Percentiles rank a stretch among this genome's conserved stretches.
Conservation (phyloP, 306 rosid species). For the Cotoneaster glaucophyllus region DNA sequence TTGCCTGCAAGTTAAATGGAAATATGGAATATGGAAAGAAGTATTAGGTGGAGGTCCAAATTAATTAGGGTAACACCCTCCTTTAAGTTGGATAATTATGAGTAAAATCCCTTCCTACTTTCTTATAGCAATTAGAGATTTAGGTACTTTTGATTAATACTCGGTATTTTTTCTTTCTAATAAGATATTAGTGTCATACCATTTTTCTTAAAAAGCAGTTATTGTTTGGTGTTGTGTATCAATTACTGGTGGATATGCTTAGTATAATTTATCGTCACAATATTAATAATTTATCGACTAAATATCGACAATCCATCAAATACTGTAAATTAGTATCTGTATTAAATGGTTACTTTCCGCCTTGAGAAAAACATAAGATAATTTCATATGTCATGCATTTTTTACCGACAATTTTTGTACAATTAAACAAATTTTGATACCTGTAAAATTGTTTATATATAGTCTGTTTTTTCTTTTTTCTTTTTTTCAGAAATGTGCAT, state of each 20-base stretch:
- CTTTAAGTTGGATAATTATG: neutral
- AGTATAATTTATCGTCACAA: neutral
- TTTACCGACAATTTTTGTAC: neutral
- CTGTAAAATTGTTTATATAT: neutral
- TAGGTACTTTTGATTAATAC: neutral
- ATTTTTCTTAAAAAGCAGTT: neutral
- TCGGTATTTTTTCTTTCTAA: neutral
- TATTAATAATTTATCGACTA: too few relatives aligned
- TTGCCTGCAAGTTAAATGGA: slow-evolving; percentile 33
- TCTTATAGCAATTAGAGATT: neutral
- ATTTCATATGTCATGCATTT: neutral
- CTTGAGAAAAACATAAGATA: neutral
- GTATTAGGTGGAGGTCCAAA: neutral
- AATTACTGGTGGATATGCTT: too few relatives aligned
- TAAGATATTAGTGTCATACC: neutral
- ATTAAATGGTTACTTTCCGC: neutral
- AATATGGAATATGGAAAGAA: neutral
- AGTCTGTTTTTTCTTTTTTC: neutral
- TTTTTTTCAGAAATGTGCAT: neutral
- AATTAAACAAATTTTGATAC: neutral
- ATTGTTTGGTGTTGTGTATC: neutral
- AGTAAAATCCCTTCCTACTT: neutral
- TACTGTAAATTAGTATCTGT: neutral
- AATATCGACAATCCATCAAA: neutral
- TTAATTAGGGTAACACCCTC: neutral